Evolutionary conservation across 2,329 filamentous ascomycete genomes (phyloP).

Genomic region (Xylaria sp.): DNA sequence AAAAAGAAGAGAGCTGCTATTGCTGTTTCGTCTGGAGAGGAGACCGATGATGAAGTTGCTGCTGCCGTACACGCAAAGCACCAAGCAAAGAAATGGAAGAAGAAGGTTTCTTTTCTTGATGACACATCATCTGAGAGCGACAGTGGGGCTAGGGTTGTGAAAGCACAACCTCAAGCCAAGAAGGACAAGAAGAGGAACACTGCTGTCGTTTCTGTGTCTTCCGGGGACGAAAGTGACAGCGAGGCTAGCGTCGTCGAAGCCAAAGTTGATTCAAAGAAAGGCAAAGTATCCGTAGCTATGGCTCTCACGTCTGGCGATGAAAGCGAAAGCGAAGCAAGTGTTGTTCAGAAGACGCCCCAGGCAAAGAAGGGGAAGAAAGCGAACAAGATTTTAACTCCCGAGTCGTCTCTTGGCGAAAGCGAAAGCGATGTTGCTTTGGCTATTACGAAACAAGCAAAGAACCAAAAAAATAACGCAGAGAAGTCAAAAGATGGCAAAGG

Average conservation of each 20-base stretch:
- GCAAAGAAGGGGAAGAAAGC: slow-evolving; percentile 37
- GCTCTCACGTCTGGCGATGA: slow-evolving; percentile 21
- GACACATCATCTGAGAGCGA: slow-evolving; percentile 32
- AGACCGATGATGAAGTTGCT: slow-evolving; percentile 23
- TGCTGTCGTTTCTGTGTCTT: slow-evolving; percentile 18
- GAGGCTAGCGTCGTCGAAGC: slow-evolving; percentile 27
- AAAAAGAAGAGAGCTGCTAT: slow-evolving; percentile 10
- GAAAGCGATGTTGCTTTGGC: slow-evolving; percentile 23
- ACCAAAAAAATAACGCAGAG: slow-evolving; percentile 9
- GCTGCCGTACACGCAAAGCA: slow-evolving; percentile 18
- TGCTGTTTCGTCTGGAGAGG: slow-evolving; percentile 23
- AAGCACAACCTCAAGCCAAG: slow-evolving; percentile 6
- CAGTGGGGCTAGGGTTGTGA: neutral
- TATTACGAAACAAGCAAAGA: neutral
- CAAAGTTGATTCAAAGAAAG: slow-evolving; percentile 9
- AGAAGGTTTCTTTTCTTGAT: slow-evolving; percentile 29
- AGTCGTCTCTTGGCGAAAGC: slow-evolving; percentile 15
- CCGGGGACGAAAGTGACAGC: slow-evolving; percentile 29
- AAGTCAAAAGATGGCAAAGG: slow-evolving; percentile 9
- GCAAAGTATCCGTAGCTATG: slow-evolving; percentile 10
- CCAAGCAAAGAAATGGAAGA: slow-evolving; percentile 27
- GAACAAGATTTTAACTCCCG: slow-evolving; percentile 4
- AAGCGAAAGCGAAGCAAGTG: slow-evolving; percentile 12
- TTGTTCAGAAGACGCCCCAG: slow-evolving; percentile 20
- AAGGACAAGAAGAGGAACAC: slow-evolving; percentile 17